These are phyloP conservation scores for Madurella fahalii DNA, from an alignment of 2,329 filamentous ascomycete genomes.

Conservation along the genomic window DNA sequence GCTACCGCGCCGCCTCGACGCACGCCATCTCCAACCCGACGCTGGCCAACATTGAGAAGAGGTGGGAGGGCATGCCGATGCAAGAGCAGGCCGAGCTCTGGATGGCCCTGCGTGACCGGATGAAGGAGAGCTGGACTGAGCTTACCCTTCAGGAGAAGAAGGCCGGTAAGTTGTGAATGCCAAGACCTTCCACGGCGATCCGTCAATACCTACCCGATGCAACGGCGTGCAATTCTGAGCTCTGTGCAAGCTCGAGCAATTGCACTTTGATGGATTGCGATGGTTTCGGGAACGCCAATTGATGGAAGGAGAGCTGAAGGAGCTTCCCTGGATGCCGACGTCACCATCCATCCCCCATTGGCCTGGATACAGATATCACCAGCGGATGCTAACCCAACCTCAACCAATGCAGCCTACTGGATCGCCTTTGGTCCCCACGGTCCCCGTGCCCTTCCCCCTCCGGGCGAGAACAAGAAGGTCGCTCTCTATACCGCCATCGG, in stretches of 20 bases:
- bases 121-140: conserved; percentile 97
- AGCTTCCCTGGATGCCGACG: conserved; percentile 5
- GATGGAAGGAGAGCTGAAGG: conserved; percentile 13
- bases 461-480: conserved; percentile 80
- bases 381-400: conserved; percentile 31
- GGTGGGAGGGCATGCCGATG: conserved; percentile 96
- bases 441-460: conserved; percentile 75
- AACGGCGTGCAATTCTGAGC: conserved; percentile 3
- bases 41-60: conserved; percentile 96
- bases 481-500: conserved; percentile 68
- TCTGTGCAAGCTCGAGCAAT: conserved; percentile 1
- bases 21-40: conserved; percentile 98
- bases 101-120: conserved; percentile 97
- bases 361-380: conserved; percentile 1
- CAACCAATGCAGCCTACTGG: conserved; percentile 76
- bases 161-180: conserved; percentile 69
- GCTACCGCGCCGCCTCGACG: conserved; percentile 57
- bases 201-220: not conserved
- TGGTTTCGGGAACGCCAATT: conserved; percentile 7
- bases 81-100: conserved; percentile 99
- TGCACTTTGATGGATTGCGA: conserved; percentile 1
- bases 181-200: conserved; percentile 6
- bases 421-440: conserved; percentile 97
- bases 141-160: conserved; percentile 98
- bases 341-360: conserved; percentile 6